A percentile compares a stretch with the other conserved stretches of the same genome.
Evolutionary conservation across 768 basidiomycete species (phyloP).

Genomic region (Macrolepiota fuliginosa): DNA sequence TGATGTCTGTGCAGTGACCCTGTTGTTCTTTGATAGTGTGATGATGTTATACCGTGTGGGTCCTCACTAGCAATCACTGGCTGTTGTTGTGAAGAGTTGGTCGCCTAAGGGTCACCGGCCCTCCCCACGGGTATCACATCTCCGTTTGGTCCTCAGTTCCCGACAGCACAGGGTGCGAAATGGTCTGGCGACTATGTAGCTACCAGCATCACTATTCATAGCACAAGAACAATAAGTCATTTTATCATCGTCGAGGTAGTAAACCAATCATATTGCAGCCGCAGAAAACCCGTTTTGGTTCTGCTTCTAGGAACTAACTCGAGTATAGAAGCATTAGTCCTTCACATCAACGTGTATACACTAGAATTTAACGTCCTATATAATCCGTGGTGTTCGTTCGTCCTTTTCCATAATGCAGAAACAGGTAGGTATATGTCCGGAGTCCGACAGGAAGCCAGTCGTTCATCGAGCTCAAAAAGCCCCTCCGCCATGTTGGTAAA

Average conservation of each 20-base stretch:
- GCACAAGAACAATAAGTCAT: too few relatives aligned
- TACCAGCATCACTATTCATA: too few relatives aligned
- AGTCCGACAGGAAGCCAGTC: background rate
- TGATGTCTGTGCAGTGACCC: background rate
- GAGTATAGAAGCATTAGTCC: background rate
- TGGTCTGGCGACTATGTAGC: background rate
- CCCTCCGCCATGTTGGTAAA: background rate
- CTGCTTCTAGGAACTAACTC: background rate
- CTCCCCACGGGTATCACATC: background rate
- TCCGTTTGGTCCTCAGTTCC: background rate
- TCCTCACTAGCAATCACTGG: background rate
- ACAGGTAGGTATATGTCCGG: background rate
- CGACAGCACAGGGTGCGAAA: background rate
- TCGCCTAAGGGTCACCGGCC: background rate
- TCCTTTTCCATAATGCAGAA: background rate
- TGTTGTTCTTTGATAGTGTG: background rate
- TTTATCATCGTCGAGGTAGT: background rate
- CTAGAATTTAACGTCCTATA: background rate
- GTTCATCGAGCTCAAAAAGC: background rate
- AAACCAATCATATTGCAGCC: background rate
- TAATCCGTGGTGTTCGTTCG: background rate
- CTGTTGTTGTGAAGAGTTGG: slow-evolving; percentile 5
- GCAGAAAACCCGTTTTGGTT: background rate
- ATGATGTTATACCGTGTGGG: slow-evolving; percentile 7
- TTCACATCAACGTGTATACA: background rate